Conservation (phyloP, 1,284 basidiomycete species). For the Microbotryomycetes sp. region DNA sequence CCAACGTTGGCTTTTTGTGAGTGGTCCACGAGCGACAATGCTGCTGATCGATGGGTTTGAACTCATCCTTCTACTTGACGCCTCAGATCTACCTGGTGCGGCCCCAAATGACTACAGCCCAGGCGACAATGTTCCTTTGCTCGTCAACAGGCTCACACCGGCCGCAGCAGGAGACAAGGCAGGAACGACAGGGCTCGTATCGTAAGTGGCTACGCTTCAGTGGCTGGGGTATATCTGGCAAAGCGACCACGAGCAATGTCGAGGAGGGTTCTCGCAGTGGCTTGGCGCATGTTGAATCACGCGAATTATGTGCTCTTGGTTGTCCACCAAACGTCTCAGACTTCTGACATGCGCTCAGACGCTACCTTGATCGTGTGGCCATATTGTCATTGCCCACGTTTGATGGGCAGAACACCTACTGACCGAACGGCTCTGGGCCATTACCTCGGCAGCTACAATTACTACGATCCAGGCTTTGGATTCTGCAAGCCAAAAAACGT, state of each 20-base stretch:
- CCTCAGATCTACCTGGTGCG: slow-evolving; percentile 42
- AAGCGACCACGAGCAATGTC: slow-evolving; percentile 36
- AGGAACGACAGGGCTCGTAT: slow-evolving; percentile 5
- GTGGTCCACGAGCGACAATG: too few species aligned
- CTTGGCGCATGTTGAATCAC: too few species aligned
- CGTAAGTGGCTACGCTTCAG: too few species aligned
- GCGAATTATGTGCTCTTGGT: too few species aligned
- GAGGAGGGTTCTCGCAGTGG: too few species aligned
- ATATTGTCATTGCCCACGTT: too few species aligned
- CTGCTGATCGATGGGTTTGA: slow-evolving; percentile 10
- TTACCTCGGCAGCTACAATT: slow-evolving; percentile 50
- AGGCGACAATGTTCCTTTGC: slow-evolving; percentile 42
- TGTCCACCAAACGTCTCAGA: too few species aligned
- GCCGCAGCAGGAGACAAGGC: slow-evolving; percentile 24
- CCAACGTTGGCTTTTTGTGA: neutral
- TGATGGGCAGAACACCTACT: neutral
- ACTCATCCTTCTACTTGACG: slow-evolving; percentile 27
- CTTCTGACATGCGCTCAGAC: neutral
- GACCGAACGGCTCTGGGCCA: neutral
- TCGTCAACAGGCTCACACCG: slow-evolving; percentile 39
- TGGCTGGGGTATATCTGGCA: too few species aligned
- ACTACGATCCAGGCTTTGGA: slow-evolving; percentile 75
- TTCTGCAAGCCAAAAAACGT: slow-evolving; percentile 77
- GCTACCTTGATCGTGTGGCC: neutral
- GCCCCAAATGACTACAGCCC: slow-evolving; percentile 41